Evolutionary conservation across 805 yeast species (phyloP), one percentile per base, ranked within the genome.

Genomic region (Pichia occidentalis): DNA sequence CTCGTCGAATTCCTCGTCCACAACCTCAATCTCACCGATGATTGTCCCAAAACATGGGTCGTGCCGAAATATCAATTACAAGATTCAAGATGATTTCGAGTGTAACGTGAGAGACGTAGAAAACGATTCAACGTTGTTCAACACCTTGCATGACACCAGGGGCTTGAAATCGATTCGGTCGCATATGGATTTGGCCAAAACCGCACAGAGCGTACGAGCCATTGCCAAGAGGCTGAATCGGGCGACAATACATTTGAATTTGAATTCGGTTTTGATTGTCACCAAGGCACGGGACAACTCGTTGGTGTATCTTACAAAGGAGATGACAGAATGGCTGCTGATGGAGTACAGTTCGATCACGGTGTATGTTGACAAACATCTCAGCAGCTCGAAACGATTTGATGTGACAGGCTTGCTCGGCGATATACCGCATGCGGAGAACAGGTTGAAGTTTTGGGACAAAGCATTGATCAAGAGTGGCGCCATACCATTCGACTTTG

Each of bases 271-370:
- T 14, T 70, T 86, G 76, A 75, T 86, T 11, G 87, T 87, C 14
- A 86, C 95, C n/a, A 86, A 86, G 57, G 92, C 94, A 1, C 69
- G 94, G 38, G 96, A 87, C 55, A 79, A 82, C 49, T 77, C 86
- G 6, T 62, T 87, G 36, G 76, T 83, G 6, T 78, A 75, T 51
- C 63, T 85, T 32, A 84, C 95, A 0, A 67, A 90, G 40, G 92
- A 84, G 51, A 65, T 87, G 47, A 79, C 85, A 1, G 85, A 77
- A 50, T 87, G 92, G 90, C 58, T 86, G 21, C 56, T 86, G 27
- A 47, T 59, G 12, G 47, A 61, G 18, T 56, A 60, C 22, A 39
- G 43, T 2, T 24, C 41, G 13, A 43, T 54, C 4, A 27, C 22
- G 9, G 80, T 88, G 1, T 84, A 78, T 54, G 94, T 90, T 9